Evolutionary conservation across 208 protist species (phyloP).

Genomic region (Leptomonas pyrrhocoris): DNA sequence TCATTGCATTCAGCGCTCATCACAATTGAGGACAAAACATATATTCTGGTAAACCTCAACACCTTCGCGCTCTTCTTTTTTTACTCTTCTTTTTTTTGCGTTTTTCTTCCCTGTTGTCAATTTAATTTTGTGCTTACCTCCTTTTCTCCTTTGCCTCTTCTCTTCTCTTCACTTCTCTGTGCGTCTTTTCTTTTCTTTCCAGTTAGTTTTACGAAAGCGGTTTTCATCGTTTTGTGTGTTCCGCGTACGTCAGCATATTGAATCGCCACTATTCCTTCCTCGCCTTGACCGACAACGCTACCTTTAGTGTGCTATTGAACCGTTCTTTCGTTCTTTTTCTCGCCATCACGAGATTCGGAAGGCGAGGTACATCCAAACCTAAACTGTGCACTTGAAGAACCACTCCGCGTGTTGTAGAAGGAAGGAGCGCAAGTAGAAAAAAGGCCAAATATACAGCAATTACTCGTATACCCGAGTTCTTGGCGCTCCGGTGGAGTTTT

Average conservation of each 20-base stretch:
- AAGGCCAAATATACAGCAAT: too few relatives aligned
- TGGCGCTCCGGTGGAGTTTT: constrained; percentile 3
- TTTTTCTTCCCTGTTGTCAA: background rate
- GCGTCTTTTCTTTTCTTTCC: background rate
- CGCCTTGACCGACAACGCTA: too few relatives aligned
- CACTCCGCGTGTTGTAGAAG: too few relatives aligned
- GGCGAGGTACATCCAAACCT: too few relatives aligned
- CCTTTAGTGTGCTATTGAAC: too few relatives aligned
- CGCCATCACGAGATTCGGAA: too few relatives aligned
- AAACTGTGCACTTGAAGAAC: too few relatives aligned
- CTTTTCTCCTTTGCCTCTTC: background rate
- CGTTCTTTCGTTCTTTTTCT: constrained; percentile 1
- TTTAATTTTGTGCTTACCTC: background rate
- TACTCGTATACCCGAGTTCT: too few relatives aligned
- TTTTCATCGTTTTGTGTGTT: constrained; percentile 5
- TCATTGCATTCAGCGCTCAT: background rate
- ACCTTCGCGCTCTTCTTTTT: constrained; percentile 1
- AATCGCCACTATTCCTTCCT: background rate
- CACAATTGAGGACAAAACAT: too few relatives aligned
- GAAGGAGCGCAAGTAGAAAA: too few relatives aligned
- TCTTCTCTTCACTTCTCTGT: background rate
- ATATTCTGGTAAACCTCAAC: too few relatives aligned
- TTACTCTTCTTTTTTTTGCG: background rate
- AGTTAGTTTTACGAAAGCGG: background rate
- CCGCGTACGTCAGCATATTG: background rate